Conservation (phyloP, 768 basidiomycete genomes). For the Lentinula aciculospora region DNA sequence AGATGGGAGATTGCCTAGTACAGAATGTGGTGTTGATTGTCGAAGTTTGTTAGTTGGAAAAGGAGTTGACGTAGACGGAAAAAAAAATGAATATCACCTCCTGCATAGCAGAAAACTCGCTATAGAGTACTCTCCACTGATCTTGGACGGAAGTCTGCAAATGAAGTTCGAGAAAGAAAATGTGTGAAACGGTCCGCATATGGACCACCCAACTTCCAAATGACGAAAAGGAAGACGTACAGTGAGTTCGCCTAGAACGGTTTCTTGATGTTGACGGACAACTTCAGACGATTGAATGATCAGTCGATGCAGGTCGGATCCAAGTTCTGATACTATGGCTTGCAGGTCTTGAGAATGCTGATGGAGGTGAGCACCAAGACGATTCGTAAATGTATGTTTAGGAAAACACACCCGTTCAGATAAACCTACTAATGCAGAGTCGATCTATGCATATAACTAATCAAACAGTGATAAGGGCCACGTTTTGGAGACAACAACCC, state of each 20-base stretch:
- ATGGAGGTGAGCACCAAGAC: not conserved
- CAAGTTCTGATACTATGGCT: not conserved
- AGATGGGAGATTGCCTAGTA: constrained; percentile 17
- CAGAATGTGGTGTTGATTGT: not conserved
- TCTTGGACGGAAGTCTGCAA: not conserved
- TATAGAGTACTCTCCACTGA: constrained; percentile 18
- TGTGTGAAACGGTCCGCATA: no score
- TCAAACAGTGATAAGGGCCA: not conserved
- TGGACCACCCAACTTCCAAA: no score
- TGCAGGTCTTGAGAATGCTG: constrained; percentile 2
- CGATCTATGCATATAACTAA: not conserved
- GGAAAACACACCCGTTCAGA: not conserved
- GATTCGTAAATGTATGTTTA: not conserved
- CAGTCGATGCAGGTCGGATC: not conserved
- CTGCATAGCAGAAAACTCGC: not conserved
- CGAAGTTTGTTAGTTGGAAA: constrained; percentile 21
- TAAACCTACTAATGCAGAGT: not conserved
- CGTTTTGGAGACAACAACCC: not conserved
- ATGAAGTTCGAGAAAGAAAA: not conserved
- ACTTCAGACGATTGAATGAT: not conserved
- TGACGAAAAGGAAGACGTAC: not conserved
- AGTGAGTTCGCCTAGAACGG: not conserved
- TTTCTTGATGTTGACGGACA: not conserved
- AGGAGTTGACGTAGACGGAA: not conserved
- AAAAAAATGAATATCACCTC: not conserved